Base-by-base conservation (phyloP, 306 rosid genomes). In the Clitoria ternatea region DNA sequence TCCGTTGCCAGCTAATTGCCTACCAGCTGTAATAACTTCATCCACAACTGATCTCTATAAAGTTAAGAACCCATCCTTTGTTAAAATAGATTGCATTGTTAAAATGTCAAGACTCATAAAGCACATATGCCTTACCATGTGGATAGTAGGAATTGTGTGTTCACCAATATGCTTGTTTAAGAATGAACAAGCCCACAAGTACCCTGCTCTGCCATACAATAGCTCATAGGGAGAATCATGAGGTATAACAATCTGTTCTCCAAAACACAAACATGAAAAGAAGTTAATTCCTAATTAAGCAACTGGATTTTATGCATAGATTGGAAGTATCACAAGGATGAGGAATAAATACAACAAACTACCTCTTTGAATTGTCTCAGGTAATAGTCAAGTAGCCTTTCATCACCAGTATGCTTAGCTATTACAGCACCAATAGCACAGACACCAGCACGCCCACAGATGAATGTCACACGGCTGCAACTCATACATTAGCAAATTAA, bases 381-480 rank as follows among this genome's bases (percentile, higher is more conserved):
- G 85, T 88, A 90, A 72, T 30, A 76, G 54, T 74, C 78, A 11
- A 85, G 86, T 57, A 86, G 77, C 50, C 66, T 79, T 74, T 66
- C 81, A 78, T 92, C 87, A 62, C 91, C 89, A 13, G 73, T 44
- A 59, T 79, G 84, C 90, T 86, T 92, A 40, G 97, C 93, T 45
- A 81, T 76, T 68, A 86, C 90, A 66, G 96, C 91, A 80, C 96
- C 97, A 67, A 88, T 84, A 56, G 91, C 93, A 82, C 87, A 88
- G 68, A 90, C 82, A 23, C 91, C 96, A 59, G 93, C 96, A 64
- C 82, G 79, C 44, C 98, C 93, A 40, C 93, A 86, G 18, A 90
- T 79, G 74, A 92, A 90, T 10, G 96, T 77, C 82, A 86, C 87
- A 24, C 61, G 85, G 77, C 98, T 92, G 81, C 86, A 67, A 55